Evolutionary conservation across 2,329 filamentous ascomycete genomes (phyloP).

Genomic region (Parastagonospora avenae): DNA sequence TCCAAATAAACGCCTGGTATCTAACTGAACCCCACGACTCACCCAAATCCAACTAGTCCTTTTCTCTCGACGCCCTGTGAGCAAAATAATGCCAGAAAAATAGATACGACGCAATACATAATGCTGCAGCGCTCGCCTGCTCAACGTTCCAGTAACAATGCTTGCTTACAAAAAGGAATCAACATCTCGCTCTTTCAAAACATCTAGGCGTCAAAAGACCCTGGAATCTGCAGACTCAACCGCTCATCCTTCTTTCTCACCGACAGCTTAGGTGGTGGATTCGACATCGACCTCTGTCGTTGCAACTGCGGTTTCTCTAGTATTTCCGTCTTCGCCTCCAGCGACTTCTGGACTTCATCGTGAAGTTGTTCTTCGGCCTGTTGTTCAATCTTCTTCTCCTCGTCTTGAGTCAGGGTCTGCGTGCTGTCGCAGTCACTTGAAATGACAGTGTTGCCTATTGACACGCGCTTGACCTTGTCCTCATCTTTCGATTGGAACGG

Average conservation of each 20-base stretch:
- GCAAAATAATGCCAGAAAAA: too few species aligned
- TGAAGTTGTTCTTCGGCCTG: slow-evolving; percentile 44
- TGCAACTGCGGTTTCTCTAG: slow-evolving; percentile 15
- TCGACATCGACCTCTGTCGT: slow-evolving; percentile 34
- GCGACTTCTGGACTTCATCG: slow-evolving; percentile 33
- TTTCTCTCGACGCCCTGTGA: too few species aligned
- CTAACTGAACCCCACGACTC: too few species aligned
- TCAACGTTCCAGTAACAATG: not conserved
- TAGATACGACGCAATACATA: too few species aligned
- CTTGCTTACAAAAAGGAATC: too few species aligned
- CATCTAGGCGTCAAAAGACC: slow-evolving; percentile 26
- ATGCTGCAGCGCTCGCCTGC: too few species aligned
- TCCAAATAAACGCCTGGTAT: too few species aligned
- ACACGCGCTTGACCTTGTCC: slow-evolving; percentile 40
- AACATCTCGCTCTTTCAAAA: not conserved
- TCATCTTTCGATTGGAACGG: slow-evolving; percentile 36
- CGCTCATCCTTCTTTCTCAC: slow-evolving; percentile 40
- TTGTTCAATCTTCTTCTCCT: slow-evolving; percentile 43
- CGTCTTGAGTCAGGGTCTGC: slow-evolving; percentile 18
- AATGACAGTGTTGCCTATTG: slow-evolving; percentile 46
- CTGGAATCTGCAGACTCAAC: slow-evolving; percentile 43
- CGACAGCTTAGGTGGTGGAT: slow-evolving; percentile 25
- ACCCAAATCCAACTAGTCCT: too few species aligned
- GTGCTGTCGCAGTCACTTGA: slow-evolving; percentile 3
- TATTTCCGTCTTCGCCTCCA: slow-evolving; percentile 16